Conservation (phyloP, 352 stramenopile genomes). For the Pseudoperonospora humuli region DNA sequence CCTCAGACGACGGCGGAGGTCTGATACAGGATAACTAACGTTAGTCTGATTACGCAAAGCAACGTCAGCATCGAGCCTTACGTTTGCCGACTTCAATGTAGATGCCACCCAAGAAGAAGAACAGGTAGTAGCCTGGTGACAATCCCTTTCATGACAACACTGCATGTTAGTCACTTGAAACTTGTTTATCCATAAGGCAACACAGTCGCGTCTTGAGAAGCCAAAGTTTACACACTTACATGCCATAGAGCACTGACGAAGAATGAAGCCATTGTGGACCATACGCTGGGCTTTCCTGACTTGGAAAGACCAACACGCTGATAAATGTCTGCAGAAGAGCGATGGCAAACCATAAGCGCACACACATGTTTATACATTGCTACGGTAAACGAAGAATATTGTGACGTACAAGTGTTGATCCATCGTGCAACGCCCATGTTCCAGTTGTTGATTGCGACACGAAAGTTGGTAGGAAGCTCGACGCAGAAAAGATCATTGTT, state of each 20-base stretch:
- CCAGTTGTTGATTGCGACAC: constrained; percentile 85
- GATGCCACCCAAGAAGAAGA: constrained; percentile 78
- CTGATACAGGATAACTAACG: too few relatives aligned
- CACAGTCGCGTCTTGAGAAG: not conserved
- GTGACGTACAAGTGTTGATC: constrained; percentile 74
- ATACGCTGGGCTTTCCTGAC: constrained; percentile 56
- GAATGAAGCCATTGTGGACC: constrained; percentile 75
- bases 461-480: constrained; percentile 80
- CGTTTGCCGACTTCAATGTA: constrained; percentile 85
- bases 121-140: constrained; percentile 82
- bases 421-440: constrained; percentile 81
- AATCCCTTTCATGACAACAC: constrained; percentile 42
- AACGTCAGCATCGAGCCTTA: constrained; percentile 17
- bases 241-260: constrained; percentile 83
- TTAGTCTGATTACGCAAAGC: not conserved
- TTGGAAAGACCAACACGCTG: constrained; percentile 76
- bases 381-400: not conserved
- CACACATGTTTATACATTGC: not conserved
- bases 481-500: constrained; percentile 84
- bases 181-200: not conserved
- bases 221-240: constrained; percentile 27
- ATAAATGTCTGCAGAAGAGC: constrained; percentile 59
- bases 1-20: constrained; percentile 62
- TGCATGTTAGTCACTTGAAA: constrained; percentile 6
- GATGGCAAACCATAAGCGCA: not conserved